phyloP scores from a whole-genome alignment of 2,329 filamentous ascomycete genomes.

The Didymella sp. region DNA sequence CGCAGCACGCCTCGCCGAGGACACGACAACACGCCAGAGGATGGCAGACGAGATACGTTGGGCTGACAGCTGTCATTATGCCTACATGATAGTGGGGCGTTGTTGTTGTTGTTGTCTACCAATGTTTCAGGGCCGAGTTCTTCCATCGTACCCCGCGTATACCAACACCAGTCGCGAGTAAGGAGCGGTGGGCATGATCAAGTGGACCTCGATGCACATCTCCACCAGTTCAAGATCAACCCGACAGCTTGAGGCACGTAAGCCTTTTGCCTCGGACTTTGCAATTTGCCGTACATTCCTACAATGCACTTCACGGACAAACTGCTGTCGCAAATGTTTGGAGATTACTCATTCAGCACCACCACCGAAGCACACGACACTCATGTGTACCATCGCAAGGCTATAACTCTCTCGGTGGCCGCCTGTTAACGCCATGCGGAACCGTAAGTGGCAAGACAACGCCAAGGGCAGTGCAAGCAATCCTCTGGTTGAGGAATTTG shows the following conservation, averaged over 20 bases:
- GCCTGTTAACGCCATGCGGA: slow-evolving; percentile 1
- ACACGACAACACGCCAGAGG: slow-evolving; percentile 12
- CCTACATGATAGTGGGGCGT: slow-evolving; percentile 12
- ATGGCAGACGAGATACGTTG: background rate
- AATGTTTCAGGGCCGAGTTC: slow-evolving; percentile 1
- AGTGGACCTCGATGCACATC: slow-evolving; percentile 3
- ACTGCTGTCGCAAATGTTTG: background rate
- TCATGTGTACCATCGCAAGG: slow-evolving; percentile 6
- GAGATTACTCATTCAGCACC: background rate
- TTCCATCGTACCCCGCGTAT: slow-evolving; percentile 18
- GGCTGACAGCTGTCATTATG: slow-evolving; percentile 23
- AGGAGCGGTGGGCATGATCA: slow-evolving; percentile 9
- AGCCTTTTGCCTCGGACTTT: background rate
- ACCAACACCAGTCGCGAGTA: slow-evolving; percentile 4
- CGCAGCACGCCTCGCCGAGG: slow-evolving; percentile 23
- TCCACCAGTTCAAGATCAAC: slow-evolving; percentile 8
- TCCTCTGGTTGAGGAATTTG: background rate
- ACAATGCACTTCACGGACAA: background rate
- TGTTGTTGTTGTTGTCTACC: slow-evolving; percentile 5
- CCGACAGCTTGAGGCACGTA: background rate
- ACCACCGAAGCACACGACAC: slow-evolving; percentile 4
- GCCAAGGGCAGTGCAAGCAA: background rate
- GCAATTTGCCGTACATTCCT: background rate
- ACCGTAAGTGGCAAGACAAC: background rate
- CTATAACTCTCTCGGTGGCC: slow-evolving; percentile 1